phyloP scores from a whole-genome alignment of 2,329 filamentous ascomycete species.

The Podosphaera aphanis region DNA sequence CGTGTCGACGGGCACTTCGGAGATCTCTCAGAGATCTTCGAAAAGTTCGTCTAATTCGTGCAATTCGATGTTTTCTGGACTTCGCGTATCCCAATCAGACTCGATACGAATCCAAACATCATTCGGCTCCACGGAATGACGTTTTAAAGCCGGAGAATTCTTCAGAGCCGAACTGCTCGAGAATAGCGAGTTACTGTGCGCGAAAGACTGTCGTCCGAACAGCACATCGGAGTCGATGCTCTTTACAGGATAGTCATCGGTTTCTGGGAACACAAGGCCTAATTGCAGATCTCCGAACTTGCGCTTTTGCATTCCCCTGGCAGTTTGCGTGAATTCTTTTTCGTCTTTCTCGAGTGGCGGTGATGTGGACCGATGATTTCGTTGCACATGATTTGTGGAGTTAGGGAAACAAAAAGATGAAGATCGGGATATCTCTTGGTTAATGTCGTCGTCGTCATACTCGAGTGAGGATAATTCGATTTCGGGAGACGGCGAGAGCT shows the following conservation, averaged over 20 bases:
- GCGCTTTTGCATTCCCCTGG: constrained; percentile 47
- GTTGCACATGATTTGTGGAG: constrained; percentile 21
- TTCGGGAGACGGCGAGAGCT: constrained; percentile 76
- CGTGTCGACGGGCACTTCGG: not conserved
- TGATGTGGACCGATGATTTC: constrained; percentile 51
- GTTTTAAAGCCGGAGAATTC: constrained; percentile 21
- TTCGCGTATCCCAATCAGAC: constrained; percentile 31
- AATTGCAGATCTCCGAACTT: constrained; percentile 32
- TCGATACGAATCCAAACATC: constrained; percentile 15
- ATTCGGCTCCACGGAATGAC: constrained; percentile 19
- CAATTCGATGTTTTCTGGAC: constrained; percentile 72
- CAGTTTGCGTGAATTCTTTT: constrained; percentile 89
- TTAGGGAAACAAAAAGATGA: constrained; percentile 39
- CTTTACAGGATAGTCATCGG: constrained; percentile 11
- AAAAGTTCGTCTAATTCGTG: constrained; percentile 82
- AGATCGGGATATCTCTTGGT: constrained; percentile 24
- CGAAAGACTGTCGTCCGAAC: constrained; percentile 15
- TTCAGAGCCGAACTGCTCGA: constrained; percentile 33
- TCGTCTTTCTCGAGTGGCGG: constrained; percentile 85
- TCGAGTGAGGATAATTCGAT: constrained; percentile 75
- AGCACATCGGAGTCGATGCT: constrained; percentile 12
- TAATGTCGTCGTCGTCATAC: constrained; percentile 49
- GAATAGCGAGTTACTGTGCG: constrained; percentile 14
- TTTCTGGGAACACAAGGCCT: constrained; percentile 21
- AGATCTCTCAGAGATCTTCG: constrained; percentile 24